phyloP scores from a whole-genome alignment of 1,284 basidiomycete genomes.

The Cystobasidiaceae sp. region DNA sequence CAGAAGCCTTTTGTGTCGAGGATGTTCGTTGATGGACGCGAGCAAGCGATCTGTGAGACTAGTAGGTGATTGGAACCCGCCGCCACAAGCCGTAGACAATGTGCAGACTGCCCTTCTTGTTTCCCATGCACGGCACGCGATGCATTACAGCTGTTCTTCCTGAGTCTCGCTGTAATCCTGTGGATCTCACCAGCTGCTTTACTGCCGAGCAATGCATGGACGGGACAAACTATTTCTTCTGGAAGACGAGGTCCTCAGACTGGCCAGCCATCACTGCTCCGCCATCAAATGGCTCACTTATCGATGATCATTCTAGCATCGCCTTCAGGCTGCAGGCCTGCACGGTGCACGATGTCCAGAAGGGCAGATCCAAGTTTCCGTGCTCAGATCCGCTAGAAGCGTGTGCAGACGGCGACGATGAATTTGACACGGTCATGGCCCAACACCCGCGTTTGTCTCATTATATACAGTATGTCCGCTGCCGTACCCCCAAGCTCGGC shows the following conservation, averaged over 20 bases:
- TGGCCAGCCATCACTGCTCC: background rate
- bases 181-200: slow-evolving; percentile 12
- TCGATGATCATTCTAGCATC: slow-evolving; percentile 9
- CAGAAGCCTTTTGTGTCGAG: slow-evolving; percentile 1
- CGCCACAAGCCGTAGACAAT: too few relatives aligned
- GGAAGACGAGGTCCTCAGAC: background rate
- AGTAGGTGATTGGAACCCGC: too few relatives aligned
- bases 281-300: background rate
- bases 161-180: background rate
- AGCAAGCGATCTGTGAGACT: slow-evolving; percentile 9
- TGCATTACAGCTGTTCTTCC: too few relatives aligned
- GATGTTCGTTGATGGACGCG: slow-evolving; percentile 6
- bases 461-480: slow-evolving; percentile 15
- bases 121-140: too few relatives aligned
- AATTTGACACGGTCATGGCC: background rate
- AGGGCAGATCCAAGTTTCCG: background rate
- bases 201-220: too few relatives aligned
- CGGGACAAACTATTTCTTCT: slow-evolving; percentile 21
- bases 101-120: too few relatives aligned
- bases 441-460: slow-evolving; percentile 3
- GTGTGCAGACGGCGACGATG: background rate
- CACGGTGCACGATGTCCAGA: background rate
- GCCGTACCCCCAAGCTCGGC: too few relatives aligned
- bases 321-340: slow-evolving; percentile 1
- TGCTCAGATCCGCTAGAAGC: background rate